Evolutionary conservation across 1,139 yeast species (phyloP), one percentile per base, ranked within the genome.

Genomic region (Candida smagusa): DNA sequence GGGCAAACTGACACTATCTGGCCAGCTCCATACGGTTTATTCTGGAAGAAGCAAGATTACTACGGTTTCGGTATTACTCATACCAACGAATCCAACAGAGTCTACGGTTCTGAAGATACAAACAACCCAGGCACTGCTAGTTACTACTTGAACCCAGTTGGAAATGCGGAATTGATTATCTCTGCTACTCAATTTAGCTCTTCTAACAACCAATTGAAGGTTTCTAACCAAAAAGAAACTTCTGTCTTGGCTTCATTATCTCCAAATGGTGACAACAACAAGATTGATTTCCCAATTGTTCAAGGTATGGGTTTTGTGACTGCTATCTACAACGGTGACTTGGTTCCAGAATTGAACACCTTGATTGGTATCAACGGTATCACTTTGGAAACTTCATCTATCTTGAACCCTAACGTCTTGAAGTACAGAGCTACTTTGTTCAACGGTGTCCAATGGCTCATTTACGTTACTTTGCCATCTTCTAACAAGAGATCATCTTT

Each of bases 11-110:
- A 76, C 38, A 83, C 68, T 49, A 75, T 82, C 4, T 87, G 86
- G 82, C 77, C 95, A 1, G 89, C 83, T 51, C 97, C 97, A 2
- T 88, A 86, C 54, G 80, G 88, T 2, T 60, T 88, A 31, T 86
- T 87, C 81, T 80, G 74, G 71, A 58, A 56, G 22, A 67, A 65
- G 7, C 28, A 31, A 6, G 61, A 51, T 34, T 61, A 63, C 48
- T 70, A 67, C 52, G 92, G 90, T 4, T 63, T 88, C 35, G 95
- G 83, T 3, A 69, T 86, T 8, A 77, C 85, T 32, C 89, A 86
- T 49, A 74, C 81, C 3, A 63, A 71, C n/a, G 67, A 68, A 1
- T 53, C 71, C 4, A 77, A 80, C 43, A 71, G 81, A 46, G 89
- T 83, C 1, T 81, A 68, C 56, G 96, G 94, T 1, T 80, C 83